Conservation (phyloP, 2,329 filamentous ascomycete species). For the Mycosphaerella arachidis region DNA sequence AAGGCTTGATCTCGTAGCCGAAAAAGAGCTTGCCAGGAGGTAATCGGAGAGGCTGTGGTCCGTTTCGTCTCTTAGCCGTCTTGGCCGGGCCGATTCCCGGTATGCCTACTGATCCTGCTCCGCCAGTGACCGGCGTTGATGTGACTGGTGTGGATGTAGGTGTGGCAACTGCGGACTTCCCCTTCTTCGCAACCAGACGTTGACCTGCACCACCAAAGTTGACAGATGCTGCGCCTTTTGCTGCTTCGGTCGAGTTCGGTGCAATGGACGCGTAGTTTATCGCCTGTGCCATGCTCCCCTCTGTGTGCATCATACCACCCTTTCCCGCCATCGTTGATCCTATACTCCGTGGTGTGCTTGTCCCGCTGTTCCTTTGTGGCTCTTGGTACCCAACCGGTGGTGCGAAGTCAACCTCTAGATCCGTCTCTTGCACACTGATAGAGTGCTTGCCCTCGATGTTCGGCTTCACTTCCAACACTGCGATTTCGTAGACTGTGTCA, state of each 20-base stretch:
- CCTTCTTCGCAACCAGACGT: slow-evolving; percentile 77
- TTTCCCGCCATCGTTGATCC: slow-evolving; percentile 49
- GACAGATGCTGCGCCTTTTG: slow-evolving; percentile 61
- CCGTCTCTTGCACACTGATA: slow-evolving; percentile 90
- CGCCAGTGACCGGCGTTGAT: slow-evolving; percentile 58
- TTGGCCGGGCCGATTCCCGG: slow-evolving; percentile 20
- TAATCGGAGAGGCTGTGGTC: slow-evolving; percentile 79
- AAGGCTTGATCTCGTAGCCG: slow-evolving; percentile 85
- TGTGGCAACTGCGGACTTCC: slow-evolving; percentile 55
- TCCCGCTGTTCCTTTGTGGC: slow-evolving; percentile 72
- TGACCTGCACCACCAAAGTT: slow-evolving; percentile 79
- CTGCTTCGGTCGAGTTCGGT: slow-evolving; percentile 65
- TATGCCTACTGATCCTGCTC: slow-evolving; percentile 38
- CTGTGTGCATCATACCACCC: slow-evolving; percentile 72
- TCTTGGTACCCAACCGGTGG: slow-evolving; percentile 92
- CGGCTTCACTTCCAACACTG: slow-evolving; percentile 89
- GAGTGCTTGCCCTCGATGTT: slow-evolving; percentile 66
- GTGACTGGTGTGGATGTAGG: slow-evolving; percentile 24
- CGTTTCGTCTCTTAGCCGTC: slow-evolving; percentile 57
- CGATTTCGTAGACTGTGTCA: slow-evolving; percentile 86
- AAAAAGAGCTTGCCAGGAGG: slow-evolving; percentile 92
- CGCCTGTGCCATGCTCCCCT: slow-evolving; percentile 94
- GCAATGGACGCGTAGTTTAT: slow-evolving; percentile 95
- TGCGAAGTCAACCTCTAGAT: slow-evolving; percentile 94
- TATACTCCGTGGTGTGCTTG: slow-evolving; percentile 72